Evolutionary conservation across 2,329 filamentous ascomycete genomes (phyloP).

Genomic region (Furcasterigmium sp.): DNA sequence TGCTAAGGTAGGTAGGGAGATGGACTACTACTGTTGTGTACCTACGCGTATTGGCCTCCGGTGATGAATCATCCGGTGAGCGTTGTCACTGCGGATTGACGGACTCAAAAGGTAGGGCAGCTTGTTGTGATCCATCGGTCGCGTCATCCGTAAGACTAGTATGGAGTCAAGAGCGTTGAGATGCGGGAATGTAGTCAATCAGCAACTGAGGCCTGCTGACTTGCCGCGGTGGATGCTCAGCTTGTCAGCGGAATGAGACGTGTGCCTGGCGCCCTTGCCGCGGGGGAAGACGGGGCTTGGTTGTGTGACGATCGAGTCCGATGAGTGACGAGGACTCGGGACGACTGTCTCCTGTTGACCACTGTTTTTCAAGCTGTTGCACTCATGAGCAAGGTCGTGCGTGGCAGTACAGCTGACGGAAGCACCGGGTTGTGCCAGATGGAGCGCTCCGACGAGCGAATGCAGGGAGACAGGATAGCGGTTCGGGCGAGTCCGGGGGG

Average conservation of each 20-base stretch:
- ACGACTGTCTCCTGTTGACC: not conserved
- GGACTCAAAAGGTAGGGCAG: not conserved
- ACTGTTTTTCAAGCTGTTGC: no score
- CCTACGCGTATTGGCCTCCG: no score
- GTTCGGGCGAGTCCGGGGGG: not conserved
- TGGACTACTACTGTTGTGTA: no score
- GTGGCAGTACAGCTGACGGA: not conserved
- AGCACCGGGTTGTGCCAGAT: no score
- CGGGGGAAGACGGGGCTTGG: no score
- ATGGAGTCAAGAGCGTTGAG: not conserved
- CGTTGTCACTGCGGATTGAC: not conserved
- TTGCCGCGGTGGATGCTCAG: not conserved
- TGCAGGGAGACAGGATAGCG: not conserved
- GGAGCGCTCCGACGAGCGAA: no score
- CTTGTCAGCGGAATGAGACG: not conserved
- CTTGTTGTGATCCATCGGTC: not conserved
- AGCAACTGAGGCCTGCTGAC: not conserved
- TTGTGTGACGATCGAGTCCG: not conserved
- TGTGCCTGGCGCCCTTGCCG: slow-evolving; percentile 4
- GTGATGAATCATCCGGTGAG: slow-evolving; percentile 2
- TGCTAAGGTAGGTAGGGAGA: no score
- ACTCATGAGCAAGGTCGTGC: no score
- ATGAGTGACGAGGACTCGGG: not conserved
- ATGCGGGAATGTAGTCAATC: not conserved
- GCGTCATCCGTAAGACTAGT: no score